Evolutionary conservation across 805 yeast genomes (phyloP), one percentile per base, ranked within the genome.

Genomic region (Saturnispora gosingensis): DNA sequence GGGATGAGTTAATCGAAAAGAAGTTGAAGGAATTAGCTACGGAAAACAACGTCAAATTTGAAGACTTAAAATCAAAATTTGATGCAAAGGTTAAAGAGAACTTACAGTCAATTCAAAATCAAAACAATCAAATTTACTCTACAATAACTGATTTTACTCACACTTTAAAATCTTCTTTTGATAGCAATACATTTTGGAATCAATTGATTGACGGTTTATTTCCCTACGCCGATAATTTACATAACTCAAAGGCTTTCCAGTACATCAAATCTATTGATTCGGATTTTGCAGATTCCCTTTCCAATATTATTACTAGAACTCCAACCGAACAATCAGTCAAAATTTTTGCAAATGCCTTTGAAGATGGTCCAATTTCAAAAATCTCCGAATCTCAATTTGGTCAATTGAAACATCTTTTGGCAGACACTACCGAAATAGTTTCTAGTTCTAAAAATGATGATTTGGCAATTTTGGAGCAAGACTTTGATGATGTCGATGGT

Each of bases 21-120:
- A 64, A 63, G 50, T 54, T 66, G 38, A 51, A 54, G 40, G 27
- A 53, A 16, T 51, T 66, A 47, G 59, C 69, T 10, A 44, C 58
- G 32, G 45, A 52, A 32, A 53, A 58, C 40, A 51, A 55, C 13
- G 40, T 63, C 20, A 46, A 56, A 20, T 49, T 59, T 7, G 58
- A 58, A 7, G 61, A 59, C 16, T 54, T 66, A 15, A 55, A 58
- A 24, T 45, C 51, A 10, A 45, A 50, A 44, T 55, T 64, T 16
- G 58, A 64, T 16, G 53, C 52, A n/a, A 59, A 60, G 48, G 62
- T 66, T 24, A 34, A 48, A 5, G 13, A 46, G 10, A 56, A 52
- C 43, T 27, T 43, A 56, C 9, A 35, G 22, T 20, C 43, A 16
- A 20, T 27, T 49, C 11, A 46, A 48, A 9, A 27, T 15, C 45